Evolutionary conservation across 169 alveolate species (phyloP), one percentile per base, ranked within the genome.

Genomic region (Plasmodium gonderi): DNA sequence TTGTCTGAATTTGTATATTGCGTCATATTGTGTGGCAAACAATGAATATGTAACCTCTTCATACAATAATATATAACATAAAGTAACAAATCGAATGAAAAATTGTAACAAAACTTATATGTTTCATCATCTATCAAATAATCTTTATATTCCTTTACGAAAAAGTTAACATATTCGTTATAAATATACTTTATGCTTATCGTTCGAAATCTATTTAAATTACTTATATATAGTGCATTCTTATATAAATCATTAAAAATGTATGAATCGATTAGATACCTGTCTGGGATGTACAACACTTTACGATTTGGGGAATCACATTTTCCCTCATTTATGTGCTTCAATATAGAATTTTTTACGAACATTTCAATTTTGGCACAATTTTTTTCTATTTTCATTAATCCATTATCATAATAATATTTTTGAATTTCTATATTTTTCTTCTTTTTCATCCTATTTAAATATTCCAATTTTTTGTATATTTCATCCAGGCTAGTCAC

Each of bases 391-490:
- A 33, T 49, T 20, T 36, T 72, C 4, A 31, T 83, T 40, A 87
- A 36, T 20, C 93, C 93, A 42, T 87, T 87, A 17, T 76, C 29
- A 68, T 87, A 87, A 45, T 42, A 75, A 78, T 77, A 23, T 36
- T 38, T 87, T 64, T 38, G 45, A 3, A 87, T 76, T 26, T 60
- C 12, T 14, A 8, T 12, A 3, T 49, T 74, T 4, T 5, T 87
- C 20, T 64, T 26, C 64, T 49, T 42, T 87, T 87, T 87, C 47
- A 87, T 33, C 14, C 45, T 77, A 40, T 87, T 87, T 44, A 87
- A 6, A n/a, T 60, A 45, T 60, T 87, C 93, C n/a, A 87, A 51
- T 33, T 87, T 87, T 20, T 87, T 77, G 26, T 87, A 87, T 49
- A 87, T 67, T 3, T 44, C 65, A 38, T n/a, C 29, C 12, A 38